Evolutionary conservation across 371 early-diverging fungal genomes (phyloP).

Genomic region (Mucor mucedo): DNA sequence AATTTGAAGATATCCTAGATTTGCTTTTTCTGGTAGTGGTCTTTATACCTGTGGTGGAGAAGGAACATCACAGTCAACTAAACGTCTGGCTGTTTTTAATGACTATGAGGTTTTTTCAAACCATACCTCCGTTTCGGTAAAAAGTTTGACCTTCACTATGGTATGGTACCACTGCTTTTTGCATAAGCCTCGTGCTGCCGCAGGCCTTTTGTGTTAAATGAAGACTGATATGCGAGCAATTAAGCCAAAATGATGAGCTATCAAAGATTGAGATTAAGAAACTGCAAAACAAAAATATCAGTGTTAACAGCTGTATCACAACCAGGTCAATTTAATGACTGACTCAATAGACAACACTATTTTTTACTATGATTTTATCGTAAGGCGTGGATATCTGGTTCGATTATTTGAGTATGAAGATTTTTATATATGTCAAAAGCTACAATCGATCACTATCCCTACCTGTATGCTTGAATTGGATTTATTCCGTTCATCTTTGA

Average conservation of each 20-base stretch:
- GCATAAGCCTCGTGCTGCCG: too few relatives aligned
- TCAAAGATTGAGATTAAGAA: conserved; percentile 19
- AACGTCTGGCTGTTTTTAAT: conserved; percentile 8
- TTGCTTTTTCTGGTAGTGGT: neutral
- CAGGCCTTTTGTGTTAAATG: neutral
- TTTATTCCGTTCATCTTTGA: conserved; percentile 9
- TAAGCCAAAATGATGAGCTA: conserved; percentile 2
- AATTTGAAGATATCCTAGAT: conserved; percentile 5
- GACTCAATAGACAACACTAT: conserved; percentile 21
- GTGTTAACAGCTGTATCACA: conserved; percentile 21
- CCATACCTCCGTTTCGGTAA: too few relatives aligned
- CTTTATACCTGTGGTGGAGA: conserved; percentile 2
- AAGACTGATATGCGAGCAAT: neutral
- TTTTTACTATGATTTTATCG: conserved; percentile 20
- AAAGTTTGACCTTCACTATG: too few relatives aligned
- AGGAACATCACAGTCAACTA: conserved; percentile 2
- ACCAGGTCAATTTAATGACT: conserved; percentile 16
- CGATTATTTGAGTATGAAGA: conserved; percentile 21
- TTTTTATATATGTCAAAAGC: conserved; percentile 19
- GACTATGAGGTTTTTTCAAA: neutral
- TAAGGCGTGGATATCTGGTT: conserved; percentile 9
- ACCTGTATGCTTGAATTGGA: conserved; percentile 11
- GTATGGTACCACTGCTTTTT: too few relatives aligned
- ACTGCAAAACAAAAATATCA: conserved; percentile 20
- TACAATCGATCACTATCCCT: conserved; percentile 17